Base-by-base conservation (phyloP, 1,284 basidiomycete genomes). In the Ustilago nuda region DNA sequence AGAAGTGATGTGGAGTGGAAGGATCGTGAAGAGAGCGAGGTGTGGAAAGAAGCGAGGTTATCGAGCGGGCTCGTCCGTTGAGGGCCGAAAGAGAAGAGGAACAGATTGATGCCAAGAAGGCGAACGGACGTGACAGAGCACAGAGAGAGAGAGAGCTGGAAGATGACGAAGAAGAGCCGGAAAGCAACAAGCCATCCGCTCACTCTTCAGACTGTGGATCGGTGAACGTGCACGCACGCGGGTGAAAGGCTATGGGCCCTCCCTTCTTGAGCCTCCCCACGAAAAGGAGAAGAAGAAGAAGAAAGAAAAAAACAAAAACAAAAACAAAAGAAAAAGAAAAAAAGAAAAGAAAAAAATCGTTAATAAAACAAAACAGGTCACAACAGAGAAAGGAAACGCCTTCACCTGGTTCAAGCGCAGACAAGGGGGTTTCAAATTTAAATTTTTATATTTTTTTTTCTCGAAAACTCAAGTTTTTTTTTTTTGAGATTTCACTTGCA, bases 41-140 rank as follows among this genome's bases (percentile, higher is more conserved):
- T 41, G 30, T 19, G n/a, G 33, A 13, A 37, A 46, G 4, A 37
- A 52, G 19, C 17, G 35, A 59, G 48, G 19, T 32, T 6, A 57
- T 8, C 36, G 9, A 32, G 35, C 12, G 19, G 37, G 36, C 57
- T 27, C 57, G 57, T 59, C 57, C 27, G 48, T 51, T 39, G 46
- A 51, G 57, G 33, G 36, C 46, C 48, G 52, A 61, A 43, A 23
- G 19, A n/a, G 19, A 19, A 48, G 46, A 51, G 30, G 32, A 51
- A 35, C 17, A 32, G 54, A 45, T 50, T 43, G 54, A 45, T 50
- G 48, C 48, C 48, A 50, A 50, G 48, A 50, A 50, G 48, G 48
- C 48, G 48, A 50, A 50, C 27, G 48, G 27, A 50, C 48, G 45
- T 45, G 41, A 45, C 41, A 48, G 45, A 23, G 45, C n/a, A 1